Evolutionary conservation across 2,329 filamentous ascomycete species (phyloP), one percentile per base, ranked within the genome.

Genomic region (Aaosphaeria pasadenensis): DNA sequence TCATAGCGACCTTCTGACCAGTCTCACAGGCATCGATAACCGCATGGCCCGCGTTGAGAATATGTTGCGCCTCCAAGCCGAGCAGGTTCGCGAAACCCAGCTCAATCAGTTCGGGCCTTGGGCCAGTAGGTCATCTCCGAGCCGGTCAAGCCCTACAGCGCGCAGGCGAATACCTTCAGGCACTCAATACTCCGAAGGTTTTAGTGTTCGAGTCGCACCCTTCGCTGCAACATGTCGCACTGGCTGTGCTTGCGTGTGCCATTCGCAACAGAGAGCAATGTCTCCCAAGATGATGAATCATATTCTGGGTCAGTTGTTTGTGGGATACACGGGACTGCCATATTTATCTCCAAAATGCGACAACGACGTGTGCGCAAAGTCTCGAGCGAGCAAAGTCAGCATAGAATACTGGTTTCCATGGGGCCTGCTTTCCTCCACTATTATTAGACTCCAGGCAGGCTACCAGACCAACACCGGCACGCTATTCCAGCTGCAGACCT

Each of bases 21-120:
- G 50, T 39, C 45, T 60, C 17, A 54, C 45, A 42, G 45, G 39
- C 28, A 47, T 67, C 7, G 62, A 68, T 45, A 52, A 62, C 6
- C 56, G 62, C 7, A 53, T 62, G 42, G 53, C 56, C 13, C 50
- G 57, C 17, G 55, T 66, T n/a, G 62, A 66, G 46, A 49, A 58
- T 42, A 41, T 67, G 43, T 49, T 62, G 6, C 47, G 45, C 13
- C 24, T 30, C n/a, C 63, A 67, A 46, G 49, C 59, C 7, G 43
- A 53, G 24, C 52, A 53, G 28, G 43, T 65, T 39, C 53, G 56
- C 30, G 47, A 50, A 35, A 60, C 48, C 36, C 60, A 64, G 45
- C 45, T 60, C 47, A 61, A 47, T 30, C 60, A 64, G 43, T 48
- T 64, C 45, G 56, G 58, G 17, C 50, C 52, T 7, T 42, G 2